These are phyloP conservation scores for Skeletonema tropicum DNA, from an alignment of 108 stramenopile genomes.

Conservation along the genomic window DNA sequence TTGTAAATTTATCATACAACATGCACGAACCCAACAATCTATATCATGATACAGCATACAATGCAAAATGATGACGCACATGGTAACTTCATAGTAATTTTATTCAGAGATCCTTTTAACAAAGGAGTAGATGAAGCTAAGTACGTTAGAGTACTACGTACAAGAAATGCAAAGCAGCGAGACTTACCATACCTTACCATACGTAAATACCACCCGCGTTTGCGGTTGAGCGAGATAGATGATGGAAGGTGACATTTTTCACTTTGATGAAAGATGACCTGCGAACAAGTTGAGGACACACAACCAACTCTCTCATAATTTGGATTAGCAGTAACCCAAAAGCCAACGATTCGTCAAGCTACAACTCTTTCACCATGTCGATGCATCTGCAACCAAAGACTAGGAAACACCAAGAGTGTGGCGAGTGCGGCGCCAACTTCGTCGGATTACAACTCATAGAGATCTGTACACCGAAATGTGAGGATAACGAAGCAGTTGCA, in stretches of 20 bases:
- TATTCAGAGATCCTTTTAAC: too few relatives aligned
- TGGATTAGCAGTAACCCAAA: not conserved
- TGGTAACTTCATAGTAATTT: not conserved
- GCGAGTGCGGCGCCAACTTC: slow-evolving; percentile 5
- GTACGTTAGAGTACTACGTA: too few relatives aligned
- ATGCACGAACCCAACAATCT: not conserved
- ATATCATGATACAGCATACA: not conserved
- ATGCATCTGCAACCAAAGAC: slow-evolving; percentile 10
- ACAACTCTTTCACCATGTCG: not conserved
- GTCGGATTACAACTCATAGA: slow-evolving; percentile 16
- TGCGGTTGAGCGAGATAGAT: too few relatives aligned
- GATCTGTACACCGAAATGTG: slow-evolving; percentile 24
- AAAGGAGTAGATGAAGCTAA: too few relatives aligned
- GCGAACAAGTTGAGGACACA: not conserved
- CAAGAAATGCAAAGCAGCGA: too few relatives aligned
- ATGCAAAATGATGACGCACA: not conserved
- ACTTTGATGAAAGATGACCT: not conserved
- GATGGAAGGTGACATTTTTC: too few relatives aligned
- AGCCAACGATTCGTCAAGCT: not conserved
- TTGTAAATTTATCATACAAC: not conserved
- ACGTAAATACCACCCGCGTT: too few relatives aligned
- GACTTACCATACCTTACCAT: too few relatives aligned
- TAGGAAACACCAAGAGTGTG: slow-evolving; percentile 5
- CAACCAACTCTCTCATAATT: not conserved
- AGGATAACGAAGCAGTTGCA: slow-evolving; percentile 14